phyloP scores from a whole-genome alignment of 768 basidiomycete species.

The Suillus luteus region DNA sequence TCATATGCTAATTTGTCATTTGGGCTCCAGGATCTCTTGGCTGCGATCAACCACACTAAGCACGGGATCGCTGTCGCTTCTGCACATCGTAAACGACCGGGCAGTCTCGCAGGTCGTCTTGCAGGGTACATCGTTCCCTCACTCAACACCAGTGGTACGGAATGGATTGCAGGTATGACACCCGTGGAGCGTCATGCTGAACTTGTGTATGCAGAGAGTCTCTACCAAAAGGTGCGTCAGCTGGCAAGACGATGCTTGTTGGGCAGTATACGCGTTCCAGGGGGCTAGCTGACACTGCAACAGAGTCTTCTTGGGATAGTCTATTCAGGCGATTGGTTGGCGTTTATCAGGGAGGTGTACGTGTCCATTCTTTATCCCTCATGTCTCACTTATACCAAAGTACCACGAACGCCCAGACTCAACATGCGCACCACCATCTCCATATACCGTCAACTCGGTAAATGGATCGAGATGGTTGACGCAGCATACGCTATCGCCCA shows the following conservation, averaged over 20 bases:
- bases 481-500: constrained; percentile 41
- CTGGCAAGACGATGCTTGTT: constrained; percentile 30
- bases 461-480: constrained; percentile 76
- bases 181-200: constrained; percentile 86
- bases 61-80: constrained; percentile 73
- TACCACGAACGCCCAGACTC: constrained; percentile 48
- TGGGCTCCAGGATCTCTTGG: constrained; percentile 63
- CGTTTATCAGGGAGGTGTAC: constrained; percentile 90
- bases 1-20: background rate
- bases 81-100: constrained; percentile 73
- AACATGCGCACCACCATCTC: constrained; percentile 88
- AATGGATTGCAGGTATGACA: constrained; percentile 76
- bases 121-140: constrained; percentile 65
- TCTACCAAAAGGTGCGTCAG: constrained; percentile 57
- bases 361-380: constrained; percentile 32
- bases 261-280: constrained; percentile 34
- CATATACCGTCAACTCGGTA: constrained; percentile 78
- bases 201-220: constrained; percentile 84
- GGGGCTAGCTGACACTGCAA: background rate
- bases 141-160: constrained; percentile 52
- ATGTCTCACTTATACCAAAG: background rate
- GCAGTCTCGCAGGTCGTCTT: constrained; percentile 64
- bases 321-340: constrained; percentile 90
- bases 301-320: constrained; percentile 86
- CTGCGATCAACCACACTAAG: constrained; percentile 74